Conservation (phyloP, 139 green algal genomes). For the Ulvella scutata region DNA sequence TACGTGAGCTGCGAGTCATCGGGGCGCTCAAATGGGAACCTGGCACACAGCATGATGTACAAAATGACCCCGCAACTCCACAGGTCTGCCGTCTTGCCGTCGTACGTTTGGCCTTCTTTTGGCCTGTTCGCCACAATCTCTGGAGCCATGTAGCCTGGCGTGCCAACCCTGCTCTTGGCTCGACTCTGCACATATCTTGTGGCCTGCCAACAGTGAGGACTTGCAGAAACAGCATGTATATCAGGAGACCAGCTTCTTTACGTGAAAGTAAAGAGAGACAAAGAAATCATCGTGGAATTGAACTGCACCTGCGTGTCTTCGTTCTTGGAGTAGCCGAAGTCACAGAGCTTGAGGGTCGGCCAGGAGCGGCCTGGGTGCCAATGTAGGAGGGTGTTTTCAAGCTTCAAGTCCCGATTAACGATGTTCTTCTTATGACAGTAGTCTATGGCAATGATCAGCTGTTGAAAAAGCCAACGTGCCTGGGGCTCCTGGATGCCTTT, state of each 20-base stretch:
- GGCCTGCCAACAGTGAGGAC: neutral
- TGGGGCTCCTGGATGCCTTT: conserved; percentile 59
- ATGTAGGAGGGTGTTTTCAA: conserved; percentile 56
- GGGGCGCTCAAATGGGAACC: neutral
- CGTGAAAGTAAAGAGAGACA: neutral
- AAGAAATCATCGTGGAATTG: conserved; percentile 1
- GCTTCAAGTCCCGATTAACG: conserved; percentile 66
- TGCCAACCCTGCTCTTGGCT: neutral
- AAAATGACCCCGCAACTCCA: neutral
- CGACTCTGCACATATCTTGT: neutral
- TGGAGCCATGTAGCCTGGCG: neutral
- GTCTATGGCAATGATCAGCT: conserved; percentile 43
- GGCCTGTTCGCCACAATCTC: neutral
- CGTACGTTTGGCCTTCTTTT: neutral
- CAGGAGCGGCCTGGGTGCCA: conserved; percentile 17
- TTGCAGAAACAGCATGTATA: too few species aligned
- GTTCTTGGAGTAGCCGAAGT: conserved; percentile 79
- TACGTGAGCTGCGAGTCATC: neutral
- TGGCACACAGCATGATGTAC: neutral
- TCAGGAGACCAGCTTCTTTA: neutral
- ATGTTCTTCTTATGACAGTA: conserved; percentile 50
- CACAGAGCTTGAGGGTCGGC: conserved; percentile 74
- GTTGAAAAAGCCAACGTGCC: conserved; percentile 76
- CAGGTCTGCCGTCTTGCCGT: neutral
- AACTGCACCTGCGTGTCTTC: conserved; percentile 19